Base-by-base conservation (phyloP, 768 basidiomycete genomes). In the Termitomyces heimii region DNA sequence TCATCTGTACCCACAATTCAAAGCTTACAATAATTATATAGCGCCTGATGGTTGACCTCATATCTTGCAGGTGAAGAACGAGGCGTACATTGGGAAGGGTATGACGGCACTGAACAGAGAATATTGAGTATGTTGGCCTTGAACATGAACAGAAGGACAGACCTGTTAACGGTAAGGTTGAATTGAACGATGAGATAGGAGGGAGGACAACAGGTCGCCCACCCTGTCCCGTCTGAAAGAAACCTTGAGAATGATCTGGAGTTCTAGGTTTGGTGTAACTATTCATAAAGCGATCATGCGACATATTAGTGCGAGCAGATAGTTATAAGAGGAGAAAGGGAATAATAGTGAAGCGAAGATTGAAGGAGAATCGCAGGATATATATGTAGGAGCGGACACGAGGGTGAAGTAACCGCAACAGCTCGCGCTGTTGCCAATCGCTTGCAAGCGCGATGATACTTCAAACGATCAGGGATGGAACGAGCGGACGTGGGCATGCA, bases 141-240 rank as follows among this genome's bases (percentile, higher is more conserved):
- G 67, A 71, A 80, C 71, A 80, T 75, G 72, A 79, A 77, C 74
- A 68, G 75, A 73, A 73, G 73, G 80, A 88, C 88, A 82, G 84
- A 89, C 88, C 88, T 89, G 88, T 82, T 86, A 85, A 87, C 84
- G 80, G 86, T 86, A 84, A 89, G 85, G 83, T 84, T 87, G 86
- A 86, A 86, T 88, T 86, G 68, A 83, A 82, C 75, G 85, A 79
- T 83, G 83, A 81, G 82, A 89, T 78, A 84, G 88, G 84, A 85
- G 88, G 88, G 73, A 89, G 88, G 74, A 89, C 84, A 78, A 88
- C 82, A 79, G 85, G 83, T 84, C 88, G 85, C 88, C 87, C 87
- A 89, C 88, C 88, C 84, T 89, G 88, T 80, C 85, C 83, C 75
- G 82, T 79, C 76, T 82, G 81, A 77, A 87, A 83, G 80, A 85